Percentiles rank a stretch among this genome's conserved stretches.
These are phyloP conservation scores for Debaryomyces psychrophilus DNA, from an alignment of 1,139 yeast species.

Conservation along the genomic window DNA sequence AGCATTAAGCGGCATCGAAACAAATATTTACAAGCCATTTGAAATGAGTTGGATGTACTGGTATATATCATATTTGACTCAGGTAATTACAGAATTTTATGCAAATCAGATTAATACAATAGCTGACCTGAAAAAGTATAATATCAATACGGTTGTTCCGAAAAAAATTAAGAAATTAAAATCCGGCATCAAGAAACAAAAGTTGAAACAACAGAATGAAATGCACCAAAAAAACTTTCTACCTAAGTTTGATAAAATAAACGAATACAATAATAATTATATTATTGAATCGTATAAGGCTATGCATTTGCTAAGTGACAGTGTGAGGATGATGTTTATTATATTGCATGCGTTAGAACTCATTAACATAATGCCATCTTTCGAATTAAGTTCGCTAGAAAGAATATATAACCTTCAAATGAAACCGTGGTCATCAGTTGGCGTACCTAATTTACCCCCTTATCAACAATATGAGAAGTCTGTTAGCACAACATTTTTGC, in stretches of 20 bases:
- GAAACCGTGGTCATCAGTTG: slow-evolving; percentile 83
- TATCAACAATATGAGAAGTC: slow-evolving; percentile 38
- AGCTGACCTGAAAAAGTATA: slow-evolving; percentile 39
- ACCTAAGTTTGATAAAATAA: slow-evolving; percentile 29
- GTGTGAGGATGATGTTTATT: slow-evolving; percentile 25
- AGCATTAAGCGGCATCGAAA: slow-evolving; percentile 73
- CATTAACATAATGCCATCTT: slow-evolving; percentile 38
- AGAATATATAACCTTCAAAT: slow-evolving; percentile 67
- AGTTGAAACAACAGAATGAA: slow-evolving; percentile 28
- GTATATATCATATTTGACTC: slow-evolving; percentile 60
- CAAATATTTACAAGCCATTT: slow-evolving; percentile 72
- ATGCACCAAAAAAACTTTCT: slow-evolving; percentile 22
- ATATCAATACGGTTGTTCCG: slow-evolving; percentile 36
- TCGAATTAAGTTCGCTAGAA: slow-evolving; percentile 47
- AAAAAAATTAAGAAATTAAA: slow-evolving; percentile 55
- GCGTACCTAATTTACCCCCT: slow-evolving; percentile 69
- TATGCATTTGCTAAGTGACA: slow-evolving; percentile 36
- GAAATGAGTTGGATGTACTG: slow-evolving; percentile 73
- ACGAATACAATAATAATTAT: slow-evolving; percentile 22
- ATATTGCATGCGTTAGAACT: slow-evolving; percentile 28
- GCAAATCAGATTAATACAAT: slow-evolving; percentile 44
- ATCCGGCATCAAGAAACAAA: slow-evolving; percentile 45
- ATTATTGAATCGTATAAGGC: slow-evolving; percentile 39
- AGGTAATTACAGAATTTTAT: slow-evolving; percentile 52
- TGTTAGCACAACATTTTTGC: slow-evolving; percentile 17